phyloP scores from a whole-genome alignment of 129 eudicot genomes.

The Helianthus annuus region HanXRQr2.0-SUNRISE NC_035444.2:158395553-158396052 shows the following conservation, averaged over 20 bases:
- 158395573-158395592: not conserved
- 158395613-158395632: not conserved
- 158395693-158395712: constrained; percentile 36
- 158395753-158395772: constrained; percentile 41
- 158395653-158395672: constrained; percentile 5
- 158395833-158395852: constrained; percentile 30
- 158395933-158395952: not conserved
- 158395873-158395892: not conserved
- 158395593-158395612: not conserved
- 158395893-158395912: no score
- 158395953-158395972: not conserved
- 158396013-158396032: not conserved
- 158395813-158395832: constrained; percentile 43
- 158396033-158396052: not conserved
- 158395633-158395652: constrained; percentile 2
- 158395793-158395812: constrained; percentile 42
- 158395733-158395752: constrained; percentile 33
- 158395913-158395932: no score
- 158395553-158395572: not conserved
- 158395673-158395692: not conserved
- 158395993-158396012: no score
- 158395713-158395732: constrained; percentile 31
- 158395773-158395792: constrained; percentile 40
- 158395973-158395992: not conserved
- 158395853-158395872: not conserved